Percentiles rank a stretch among this genome's conserved stretches.
These are phyloP conservation scores for Paracamarosporium sp. DNA, from an alignment of 2,329 filamentous ascomycete genomes.

Conservation along the genomic window DNA sequence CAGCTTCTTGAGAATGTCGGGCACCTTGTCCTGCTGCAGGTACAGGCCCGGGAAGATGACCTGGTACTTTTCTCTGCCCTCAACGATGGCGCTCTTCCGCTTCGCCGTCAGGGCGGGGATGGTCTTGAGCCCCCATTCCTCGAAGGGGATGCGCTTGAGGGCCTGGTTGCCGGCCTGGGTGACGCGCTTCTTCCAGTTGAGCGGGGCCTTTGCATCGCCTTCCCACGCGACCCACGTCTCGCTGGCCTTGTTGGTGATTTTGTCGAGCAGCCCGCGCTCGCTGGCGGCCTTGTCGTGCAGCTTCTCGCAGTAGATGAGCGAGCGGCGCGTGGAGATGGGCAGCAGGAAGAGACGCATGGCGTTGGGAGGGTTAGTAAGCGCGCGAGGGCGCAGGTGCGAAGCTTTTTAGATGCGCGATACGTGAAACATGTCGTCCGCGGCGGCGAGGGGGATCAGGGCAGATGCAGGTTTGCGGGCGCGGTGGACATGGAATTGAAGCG, in stretches of 20 bases:
- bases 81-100: slow-evolving; percentile 67
- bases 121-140: slow-evolving; percentile 98
- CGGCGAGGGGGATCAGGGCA: not conserved
- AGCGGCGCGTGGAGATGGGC: slow-evolving; percentile 88
- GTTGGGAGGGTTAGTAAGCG: slow-evolving; percentile 17
- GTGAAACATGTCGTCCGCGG: slow-evolving; percentile 28
- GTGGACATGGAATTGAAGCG: not conserved
- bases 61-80: slow-evolving; percentile 70
- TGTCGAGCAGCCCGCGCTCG: slow-evolving; percentile 68
- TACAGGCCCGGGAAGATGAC: slow-evolving; percentile 78
- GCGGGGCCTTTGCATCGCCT: slow-evolving; percentile 66
- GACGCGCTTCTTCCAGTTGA: slow-evolving; percentile 85
- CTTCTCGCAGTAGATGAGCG: slow-evolving; percentile 89
- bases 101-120: slow-evolving; percentile 80
- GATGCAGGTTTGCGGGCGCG: not conserved
- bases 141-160: slow-evolving; percentile 86
- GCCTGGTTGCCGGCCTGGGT: slow-evolving; percentile 86
- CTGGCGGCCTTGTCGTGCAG: slow-evolving; percentile 61
- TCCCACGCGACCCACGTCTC: slow-evolving; percentile 88
- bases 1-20: slow-evolving; percentile 70
- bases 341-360: slow-evolving; percentile 91
- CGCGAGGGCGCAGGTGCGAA: slow-evolving; percentile 17
- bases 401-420: slow-evolving; percentile 18
- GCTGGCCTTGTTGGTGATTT: slow-evolving; percentile 72
- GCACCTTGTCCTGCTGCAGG: slow-evolving; percentile 69